These are phyloP conservation scores for Triglochin maritima DNA, from an alignment of 106 monocot genomes.

Conservation along the genomic window DNA sequence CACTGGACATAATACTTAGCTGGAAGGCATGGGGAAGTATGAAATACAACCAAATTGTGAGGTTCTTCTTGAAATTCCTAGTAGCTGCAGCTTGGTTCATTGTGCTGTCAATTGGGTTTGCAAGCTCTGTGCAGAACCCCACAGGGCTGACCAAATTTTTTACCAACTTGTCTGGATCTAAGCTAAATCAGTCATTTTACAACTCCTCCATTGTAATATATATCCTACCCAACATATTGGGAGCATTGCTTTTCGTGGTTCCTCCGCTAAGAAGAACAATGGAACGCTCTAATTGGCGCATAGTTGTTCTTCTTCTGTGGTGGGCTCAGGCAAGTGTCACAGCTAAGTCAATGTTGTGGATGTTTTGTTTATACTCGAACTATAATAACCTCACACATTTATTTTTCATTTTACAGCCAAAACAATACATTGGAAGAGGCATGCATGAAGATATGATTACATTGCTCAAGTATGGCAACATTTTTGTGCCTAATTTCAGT, in stretches of 20 bases:
- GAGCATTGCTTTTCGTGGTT: slow-evolving; percentile 74
- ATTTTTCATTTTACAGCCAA: slow-evolving; percentile 42
- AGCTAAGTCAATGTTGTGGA: not conserved
- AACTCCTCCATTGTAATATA: slow-evolving; percentile 76
- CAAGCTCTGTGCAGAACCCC: slow-evolving; percentile 76
- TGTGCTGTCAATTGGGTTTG: slow-evolving; percentile 71
- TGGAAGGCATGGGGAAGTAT: slow-evolving; percentile 97
- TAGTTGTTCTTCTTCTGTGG: slow-evolving; percentile 70
- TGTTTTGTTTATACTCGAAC: not conserved
- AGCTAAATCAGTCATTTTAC: slow-evolving; percentile 60
- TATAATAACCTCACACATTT: slow-evolving; percentile 1
- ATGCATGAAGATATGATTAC: slow-evolving; percentile 90
- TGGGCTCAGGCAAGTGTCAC: slow-evolving; percentile 72
- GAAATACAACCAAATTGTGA: slow-evolving; percentile 63
- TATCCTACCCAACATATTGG: slow-evolving; percentile 83
- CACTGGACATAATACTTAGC: slow-evolving; percentile 80
- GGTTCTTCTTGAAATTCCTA: slow-evolving; percentile 74
- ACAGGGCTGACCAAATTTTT: slow-evolving; percentile 77
- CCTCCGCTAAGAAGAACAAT: slow-evolving; percentile 48
- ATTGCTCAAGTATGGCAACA: slow-evolving; percentile 58
- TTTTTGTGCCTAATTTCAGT: not conserved
- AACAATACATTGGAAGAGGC: slow-evolving; percentile 86
- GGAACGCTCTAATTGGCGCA: slow-evolving; percentile 61
- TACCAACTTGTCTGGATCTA: slow-evolving; percentile 67
- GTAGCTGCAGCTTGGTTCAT: slow-evolving; percentile 81